Conservation (phyloP, 352 stramenopile genomes). For the Phytophthora europaea region DNA sequence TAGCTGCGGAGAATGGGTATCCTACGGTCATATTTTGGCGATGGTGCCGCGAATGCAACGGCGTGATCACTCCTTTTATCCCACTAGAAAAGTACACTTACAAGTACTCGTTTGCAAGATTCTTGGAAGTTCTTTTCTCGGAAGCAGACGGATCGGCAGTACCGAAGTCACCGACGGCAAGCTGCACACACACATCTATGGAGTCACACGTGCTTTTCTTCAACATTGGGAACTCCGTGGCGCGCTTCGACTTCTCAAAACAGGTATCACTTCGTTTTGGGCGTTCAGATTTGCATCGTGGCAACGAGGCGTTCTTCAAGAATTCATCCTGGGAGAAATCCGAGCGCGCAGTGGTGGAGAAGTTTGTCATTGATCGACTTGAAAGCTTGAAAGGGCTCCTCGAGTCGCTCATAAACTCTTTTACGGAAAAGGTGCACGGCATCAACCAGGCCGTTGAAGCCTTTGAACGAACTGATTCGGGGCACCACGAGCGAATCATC, state of each 20-base stretch:
- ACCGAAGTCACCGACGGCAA: constrained; percentile 15
- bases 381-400: constrained; percentile 49
- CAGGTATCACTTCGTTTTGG: constrained; percentile 53
- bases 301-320: constrained; percentile 4
- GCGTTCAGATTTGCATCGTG: constrained; percentile 25
- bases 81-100: constrained; percentile 93
- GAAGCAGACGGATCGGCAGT: constrained; percentile 55
- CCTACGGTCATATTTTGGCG: constrained; percentile 96
- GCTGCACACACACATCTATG: constrained; percentile 60
- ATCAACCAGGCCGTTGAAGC: constrained; percentile 70
- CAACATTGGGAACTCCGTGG: constrained; percentile 79
- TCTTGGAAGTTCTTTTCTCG: constrained; percentile 97
- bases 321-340: constrained; percentile 26
- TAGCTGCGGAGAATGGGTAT: constrained; percentile 37
- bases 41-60: constrained; percentile 96
- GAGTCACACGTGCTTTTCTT: constrained; percentile 86
- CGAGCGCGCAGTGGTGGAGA: constrained; percentile 40
- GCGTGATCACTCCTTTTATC: constrained; percentile 94
- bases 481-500: constrained; percentile 65
- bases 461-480: constrained; percentile 64
- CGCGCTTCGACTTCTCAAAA: constrained; percentile 71
- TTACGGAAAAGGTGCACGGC: constrained; percentile 70
- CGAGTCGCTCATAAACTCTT: constrained; percentile 56
- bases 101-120: constrained; percentile 98
- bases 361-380: constrained; percentile 41